Conservation (phyloP, 2,329 filamentous ascomycete species). For the Colletotrichum godetiae region DNA sequence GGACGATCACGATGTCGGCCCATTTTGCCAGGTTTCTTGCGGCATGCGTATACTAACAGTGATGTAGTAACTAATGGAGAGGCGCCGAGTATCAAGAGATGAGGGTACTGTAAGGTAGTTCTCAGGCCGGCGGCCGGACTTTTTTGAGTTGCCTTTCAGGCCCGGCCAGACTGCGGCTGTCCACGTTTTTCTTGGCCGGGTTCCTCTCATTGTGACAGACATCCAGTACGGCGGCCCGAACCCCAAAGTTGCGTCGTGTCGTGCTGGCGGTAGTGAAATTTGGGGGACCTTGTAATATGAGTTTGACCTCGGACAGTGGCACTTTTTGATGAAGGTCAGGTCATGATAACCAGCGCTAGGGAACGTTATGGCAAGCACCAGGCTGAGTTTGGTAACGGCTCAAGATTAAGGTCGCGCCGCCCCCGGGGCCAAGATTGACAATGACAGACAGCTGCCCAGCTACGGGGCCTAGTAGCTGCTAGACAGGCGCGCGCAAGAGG, state of each 20-base stretch:
- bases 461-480: constrained; percentile 7
- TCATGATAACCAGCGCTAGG: neutral
- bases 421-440: constrained; percentile 19
- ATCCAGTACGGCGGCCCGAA: neutral
- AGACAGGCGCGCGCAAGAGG: neutral
- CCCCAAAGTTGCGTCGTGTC: neutral
- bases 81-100: neutral
- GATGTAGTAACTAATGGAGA: no score
- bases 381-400: constrained; percentile 11
- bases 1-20: constrained; percentile 31
- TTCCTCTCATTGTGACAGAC: neutral
- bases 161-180: neutral
- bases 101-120: neutral
- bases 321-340: neutral
- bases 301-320: neutral
- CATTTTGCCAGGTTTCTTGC: constrained; percentile 6
- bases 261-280: neutral
- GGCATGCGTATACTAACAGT: neutral
- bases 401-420: neutral
- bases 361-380: neutral
- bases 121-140: neutral
- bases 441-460: constrained; percentile 16
- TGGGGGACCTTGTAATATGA: neutral
- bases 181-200: neutral
- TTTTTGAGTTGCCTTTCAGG: neutral